These are phyloP conservation scores for Wickerhamomyces kurtzmanii DNA, from an alignment of 805 yeast species.

Conservation along the genomic window DNA sequence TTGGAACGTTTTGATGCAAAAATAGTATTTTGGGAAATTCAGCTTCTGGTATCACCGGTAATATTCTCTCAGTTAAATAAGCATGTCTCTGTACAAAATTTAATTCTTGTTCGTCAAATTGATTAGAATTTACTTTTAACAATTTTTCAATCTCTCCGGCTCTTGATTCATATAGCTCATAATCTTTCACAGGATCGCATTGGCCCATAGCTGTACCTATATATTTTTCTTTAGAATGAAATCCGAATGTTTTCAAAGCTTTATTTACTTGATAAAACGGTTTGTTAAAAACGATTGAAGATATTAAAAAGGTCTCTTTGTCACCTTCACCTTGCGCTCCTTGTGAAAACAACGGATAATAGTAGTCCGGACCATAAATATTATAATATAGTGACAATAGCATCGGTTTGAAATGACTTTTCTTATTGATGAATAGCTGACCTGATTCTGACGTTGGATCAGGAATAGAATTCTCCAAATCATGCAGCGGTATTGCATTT, in stretches of 20 bases:
- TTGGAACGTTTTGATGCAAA: too few species aligned
- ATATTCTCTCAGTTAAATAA: too few species aligned
- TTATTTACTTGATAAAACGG: constrained; percentile 39
- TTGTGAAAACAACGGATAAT: constrained; percentile 60
- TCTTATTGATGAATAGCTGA: constrained; percentile 49
- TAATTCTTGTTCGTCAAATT: too few species aligned
- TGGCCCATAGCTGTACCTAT: constrained; percentile 77
- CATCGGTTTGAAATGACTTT: constrained; percentile 44
- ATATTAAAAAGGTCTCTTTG: constrained; percentile 62
- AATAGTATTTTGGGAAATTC: too few species aligned
- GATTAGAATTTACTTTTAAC: too few species aligned
- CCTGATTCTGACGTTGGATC: constrained; percentile 66
- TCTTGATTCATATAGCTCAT: constrained; percentile 12
- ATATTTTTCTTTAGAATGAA: constrained; percentile 11
- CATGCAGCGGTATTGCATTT: constrained; percentile 36
- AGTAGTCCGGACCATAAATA: constrained; percentile 51
- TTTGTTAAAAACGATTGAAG: constrained; percentile 38
- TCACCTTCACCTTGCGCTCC: constrained; percentile 73
- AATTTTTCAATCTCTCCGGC: too few species aligned
- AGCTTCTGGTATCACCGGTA: too few species aligned
- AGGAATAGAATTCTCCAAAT: constrained; percentile 49
- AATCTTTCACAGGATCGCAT: constrained; percentile 59
- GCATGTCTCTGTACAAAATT: too few species aligned
- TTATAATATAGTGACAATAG: constrained; percentile 57
- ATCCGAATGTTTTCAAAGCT: constrained; percentile 27